Percentiles rank a stretch among this genome's conserved stretches.
phyloP scores from a whole-genome alignment of 192 early-diverging fungal species.

The Ambispora gerdemannii region DNA sequence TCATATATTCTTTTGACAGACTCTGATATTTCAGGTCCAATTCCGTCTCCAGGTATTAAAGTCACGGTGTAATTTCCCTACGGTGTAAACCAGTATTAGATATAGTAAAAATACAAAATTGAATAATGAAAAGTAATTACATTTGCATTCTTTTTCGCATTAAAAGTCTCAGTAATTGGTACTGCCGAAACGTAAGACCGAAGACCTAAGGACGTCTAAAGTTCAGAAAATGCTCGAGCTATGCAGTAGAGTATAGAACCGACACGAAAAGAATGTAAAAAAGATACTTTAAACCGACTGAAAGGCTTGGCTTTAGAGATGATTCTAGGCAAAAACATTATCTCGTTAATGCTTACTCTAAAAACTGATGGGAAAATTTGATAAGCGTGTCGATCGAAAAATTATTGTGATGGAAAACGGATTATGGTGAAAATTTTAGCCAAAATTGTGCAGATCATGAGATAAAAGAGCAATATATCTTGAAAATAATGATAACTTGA shows the following conservation, averaged over 20 bases:
- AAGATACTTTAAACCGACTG: neutral
- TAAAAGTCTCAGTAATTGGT: neutral
- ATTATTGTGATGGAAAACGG: no score
- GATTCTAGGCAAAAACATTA: neutral
- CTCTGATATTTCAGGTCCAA: conserved; percentile 95
- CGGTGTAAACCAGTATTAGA: neutral
- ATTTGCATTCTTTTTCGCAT: conserved; percentile 1
- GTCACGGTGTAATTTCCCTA: conserved; percentile 86
- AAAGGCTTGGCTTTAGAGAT: conserved; percentile 10
- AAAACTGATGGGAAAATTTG: no score
- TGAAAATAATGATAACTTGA: no score
- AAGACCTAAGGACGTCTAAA: neutral
- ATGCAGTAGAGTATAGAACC: neutral
- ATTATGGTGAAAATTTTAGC: no score
- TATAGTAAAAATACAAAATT: neutral
- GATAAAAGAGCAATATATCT: no score
- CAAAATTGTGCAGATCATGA: no score
- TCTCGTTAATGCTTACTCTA: no score
- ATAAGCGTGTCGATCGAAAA: no score
- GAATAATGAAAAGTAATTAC: neutral
- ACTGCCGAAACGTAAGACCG: conserved; percentile 5
- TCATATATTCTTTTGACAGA: conserved; percentile 90
- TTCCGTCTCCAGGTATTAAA: conserved; percentile 97
- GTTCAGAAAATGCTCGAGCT: neutral
- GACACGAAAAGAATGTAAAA: neutral